These are phyloP conservation scores for Fonsecaea nubica DNA, from an alignment of 2,329 filamentous ascomycete species.

Conservation along the genomic window DNA sequence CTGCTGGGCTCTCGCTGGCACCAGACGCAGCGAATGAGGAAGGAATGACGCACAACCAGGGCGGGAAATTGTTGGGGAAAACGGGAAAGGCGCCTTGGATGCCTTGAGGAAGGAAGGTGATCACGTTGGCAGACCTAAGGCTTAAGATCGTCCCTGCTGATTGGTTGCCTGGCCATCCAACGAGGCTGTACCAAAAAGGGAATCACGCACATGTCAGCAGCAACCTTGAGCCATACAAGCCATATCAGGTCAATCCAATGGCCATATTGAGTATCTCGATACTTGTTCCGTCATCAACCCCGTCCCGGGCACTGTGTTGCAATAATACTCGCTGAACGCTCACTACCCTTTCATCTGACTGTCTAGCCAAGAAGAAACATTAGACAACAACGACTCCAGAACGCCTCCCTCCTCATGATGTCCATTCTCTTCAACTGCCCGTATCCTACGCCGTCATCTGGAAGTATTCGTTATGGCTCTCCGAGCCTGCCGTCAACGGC, in stretches of 20 bases:
- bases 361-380: conserved; percentile 2
- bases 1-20: neutral
- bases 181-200: neutral
- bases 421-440: conserved; percentile 17
- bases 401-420: conserved; percentile 20
- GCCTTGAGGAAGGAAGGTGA: conserved; percentile 4
- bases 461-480: conserved; percentile 34
- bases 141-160: neutral
- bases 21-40: conserved; percentile 5
- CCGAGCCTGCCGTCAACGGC: conserved; percentile 37
- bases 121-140: neutral
- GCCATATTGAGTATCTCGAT: conserved; percentile 2
- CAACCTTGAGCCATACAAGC: neutral
- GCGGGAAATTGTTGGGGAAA: conserved; percentile 13
- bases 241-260: neutral
- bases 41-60: conserved; percentile 23
- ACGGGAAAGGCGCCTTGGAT: neutral
- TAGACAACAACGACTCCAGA: neutral
- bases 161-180: neutral
- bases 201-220: conserved; percentile 4
- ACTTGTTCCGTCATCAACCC: conserved; percentile 10
- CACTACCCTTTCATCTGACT: neutral
- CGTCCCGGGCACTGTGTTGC: neutral
- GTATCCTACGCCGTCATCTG: conserved; percentile 36
- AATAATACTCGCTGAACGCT: conserved; percentile 25